Evolutionary conservation across 208 protist species (phyloP).

Genomic region (Acanthamoeba culbertsoni): DNA sequence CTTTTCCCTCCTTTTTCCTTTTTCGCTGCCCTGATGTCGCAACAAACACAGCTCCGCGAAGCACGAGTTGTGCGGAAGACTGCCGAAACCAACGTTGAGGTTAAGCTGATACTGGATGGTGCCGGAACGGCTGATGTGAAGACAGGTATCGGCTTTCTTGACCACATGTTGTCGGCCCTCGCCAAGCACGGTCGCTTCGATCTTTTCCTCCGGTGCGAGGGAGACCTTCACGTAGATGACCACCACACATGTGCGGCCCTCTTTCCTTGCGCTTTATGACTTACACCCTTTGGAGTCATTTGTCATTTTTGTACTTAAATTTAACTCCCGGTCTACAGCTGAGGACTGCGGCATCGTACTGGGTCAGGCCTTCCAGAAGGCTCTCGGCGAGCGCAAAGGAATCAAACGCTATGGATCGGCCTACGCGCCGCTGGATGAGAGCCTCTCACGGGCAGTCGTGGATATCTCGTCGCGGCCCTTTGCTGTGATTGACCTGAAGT

Average conservation of each 20-base stretch:
- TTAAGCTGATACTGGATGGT: too few species aligned
- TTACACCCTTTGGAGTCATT: not conserved
- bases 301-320: not conserved
- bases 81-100: too few species aligned
- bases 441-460: slow-evolving; percentile 82
- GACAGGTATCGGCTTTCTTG: slow-evolving; percentile 82
- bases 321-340: not conserved
- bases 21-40: too few species aligned
- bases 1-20: not conserved
- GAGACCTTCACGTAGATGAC: slow-evolving; percentile 84
- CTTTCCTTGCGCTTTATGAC: not conserved
- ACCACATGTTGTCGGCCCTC: slow-evolving; percentile 84
- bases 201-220: slow-evolving; percentile 71
- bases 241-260: slow-evolving; percentile 75
- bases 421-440: slow-evolving; percentile 83
- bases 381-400: slow-evolving; percentile 78
- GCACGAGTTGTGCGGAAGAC: too few species aligned
- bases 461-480: slow-evolving; percentile 81
- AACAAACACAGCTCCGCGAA: too few species aligned
- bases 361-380: slow-evolving; percentile 72
- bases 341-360: slow-evolving; percentile 83
- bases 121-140: too few species aligned
- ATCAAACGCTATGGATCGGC: slow-evolving; percentile 76
- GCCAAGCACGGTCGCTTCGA: slow-evolving; percentile 82
- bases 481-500: slow-evolving; percentile 71